Evolutionary conservation across 2,329 filamentous ascomycete species (phyloP).

Genomic region (Cytospora schulzeri): DNA sequence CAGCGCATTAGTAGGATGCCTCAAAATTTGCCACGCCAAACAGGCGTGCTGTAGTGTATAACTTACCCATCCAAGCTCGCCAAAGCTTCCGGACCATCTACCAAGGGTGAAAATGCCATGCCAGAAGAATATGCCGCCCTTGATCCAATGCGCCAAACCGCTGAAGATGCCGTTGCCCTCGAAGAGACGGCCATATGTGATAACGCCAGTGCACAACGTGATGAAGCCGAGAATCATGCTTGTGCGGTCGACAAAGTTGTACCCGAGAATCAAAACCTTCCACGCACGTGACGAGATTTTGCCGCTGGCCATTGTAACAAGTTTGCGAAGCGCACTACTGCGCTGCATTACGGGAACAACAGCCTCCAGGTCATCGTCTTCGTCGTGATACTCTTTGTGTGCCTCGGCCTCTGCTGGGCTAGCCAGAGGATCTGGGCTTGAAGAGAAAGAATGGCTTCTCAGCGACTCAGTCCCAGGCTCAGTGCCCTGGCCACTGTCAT

Average conservation of each 20-base stretch:
- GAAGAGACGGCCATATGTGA: slow-evolving; percentile 82
- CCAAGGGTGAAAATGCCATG: slow-evolving; percentile 85
- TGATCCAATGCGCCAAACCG: slow-evolving; percentile 89
- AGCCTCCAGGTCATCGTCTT: slow-evolving; percentile 47
- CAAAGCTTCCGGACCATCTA: slow-evolving; percentile 87
- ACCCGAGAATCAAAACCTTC: slow-evolving; percentile 59
- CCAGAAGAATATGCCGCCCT: slow-evolving; percentile 94
- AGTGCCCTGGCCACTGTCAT: slow-evolving; percentile 75
- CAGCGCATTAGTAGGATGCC: slow-evolving; percentile 22
- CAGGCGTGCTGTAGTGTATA: not conserved
- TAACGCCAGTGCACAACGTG: slow-evolving; percentile 69
- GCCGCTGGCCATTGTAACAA: slow-evolving; percentile 56
- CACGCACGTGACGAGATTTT: slow-evolving; percentile 60
- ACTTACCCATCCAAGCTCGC: slow-evolving; percentile 80
- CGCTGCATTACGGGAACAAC: slow-evolving; percentile 44
- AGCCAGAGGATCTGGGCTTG: slow-evolving; percentile 52
- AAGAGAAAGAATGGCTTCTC: slow-evolving; percentile 66
- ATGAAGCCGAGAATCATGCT: slow-evolving; percentile 79
- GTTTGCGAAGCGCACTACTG: slow-evolving; percentile 51
- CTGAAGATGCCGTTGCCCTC: slow-evolving; percentile 73
- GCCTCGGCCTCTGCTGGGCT: slow-evolving; percentile 38
- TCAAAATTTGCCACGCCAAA: not conserved
- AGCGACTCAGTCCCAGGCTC: slow-evolving; percentile 69
- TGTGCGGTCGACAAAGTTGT: slow-evolving; percentile 72
- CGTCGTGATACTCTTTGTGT: slow-evolving; percentile 52